Evolutionary conservation across 805 yeast genomes (phyloP).

Genomic region (Pichia rugopelliculosa): DNA sequence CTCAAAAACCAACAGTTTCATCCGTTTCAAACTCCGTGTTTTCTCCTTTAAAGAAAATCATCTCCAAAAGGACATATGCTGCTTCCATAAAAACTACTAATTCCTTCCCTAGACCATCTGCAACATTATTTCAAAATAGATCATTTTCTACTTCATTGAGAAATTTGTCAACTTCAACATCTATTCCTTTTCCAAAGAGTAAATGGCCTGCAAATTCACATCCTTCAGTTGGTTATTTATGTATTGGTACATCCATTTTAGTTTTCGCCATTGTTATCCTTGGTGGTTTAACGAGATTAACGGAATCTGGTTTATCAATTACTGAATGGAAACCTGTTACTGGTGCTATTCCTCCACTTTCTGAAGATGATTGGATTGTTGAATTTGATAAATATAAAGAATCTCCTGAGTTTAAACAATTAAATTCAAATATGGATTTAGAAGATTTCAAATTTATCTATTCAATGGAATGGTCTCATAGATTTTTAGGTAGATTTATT

Average conservation of each 20-base stretch:
- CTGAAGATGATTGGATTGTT: slow-evolving; percentile 71
- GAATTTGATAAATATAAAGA: slow-evolving; percentile 76
- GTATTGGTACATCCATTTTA: slow-evolving; percentile 76
- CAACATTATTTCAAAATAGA: neutral
- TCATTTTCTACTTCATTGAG: neutral
- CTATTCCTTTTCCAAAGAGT: slow-evolving; percentile 1
- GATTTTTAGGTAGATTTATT: slow-evolving; percentile 85
- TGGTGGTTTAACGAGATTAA: slow-evolving; percentile 91
- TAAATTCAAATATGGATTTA: slow-evolving; percentile 81
- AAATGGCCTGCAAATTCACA: slow-evolving; percentile 40
- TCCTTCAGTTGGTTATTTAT: slow-evolving; percentile 74
- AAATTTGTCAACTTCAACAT: slow-evolving; percentile 3
- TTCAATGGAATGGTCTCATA: slow-evolving; percentile 96
- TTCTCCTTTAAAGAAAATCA: neutral
- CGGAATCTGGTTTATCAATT: slow-evolving; percentile 92
- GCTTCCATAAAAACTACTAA: neutral
- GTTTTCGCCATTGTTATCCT: slow-evolving; percentile 94
- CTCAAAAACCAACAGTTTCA: slow-evolving; percentile 9
- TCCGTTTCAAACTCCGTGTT: neutral
- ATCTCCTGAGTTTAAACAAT: slow-evolving; percentile 85
- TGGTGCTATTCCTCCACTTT: slow-evolving; percentile 86
- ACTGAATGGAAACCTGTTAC: slow-evolving; percentile 99
- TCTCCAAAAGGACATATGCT: neutral
- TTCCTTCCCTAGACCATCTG: neutral
- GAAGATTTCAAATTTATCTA: slow-evolving; percentile 94